Evolutionary conservation across 192 early-diverging fungal genomes (phyloP).

Genomic region (Dimargaris cristalligena): DNA sequence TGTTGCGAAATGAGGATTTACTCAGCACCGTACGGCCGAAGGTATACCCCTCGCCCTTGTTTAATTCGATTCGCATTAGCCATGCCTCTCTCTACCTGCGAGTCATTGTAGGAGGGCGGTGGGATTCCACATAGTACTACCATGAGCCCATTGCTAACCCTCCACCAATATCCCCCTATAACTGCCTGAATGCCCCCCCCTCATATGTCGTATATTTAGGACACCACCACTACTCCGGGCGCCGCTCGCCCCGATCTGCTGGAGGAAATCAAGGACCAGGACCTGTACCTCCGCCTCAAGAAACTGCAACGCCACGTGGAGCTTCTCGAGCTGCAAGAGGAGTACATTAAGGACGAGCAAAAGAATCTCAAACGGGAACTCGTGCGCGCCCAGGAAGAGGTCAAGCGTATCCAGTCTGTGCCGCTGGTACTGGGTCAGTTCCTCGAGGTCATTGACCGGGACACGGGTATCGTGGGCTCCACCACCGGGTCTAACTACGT

Average conservation of each 20-base stretch:
- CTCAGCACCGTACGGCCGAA: too few species aligned
- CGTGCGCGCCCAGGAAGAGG: slow-evolving; percentile 88
- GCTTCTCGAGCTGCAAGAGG: slow-evolving; percentile 91
- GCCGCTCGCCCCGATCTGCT: slow-evolving; percentile 23
- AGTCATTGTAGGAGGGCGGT: background rate
- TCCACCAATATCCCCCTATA: background rate
- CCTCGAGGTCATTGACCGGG: slow-evolving; percentile 89
- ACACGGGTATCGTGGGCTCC: slow-evolving; percentile 87
- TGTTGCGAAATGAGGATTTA: background rate
- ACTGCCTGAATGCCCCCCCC: background rate
- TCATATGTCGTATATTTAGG: background rate
- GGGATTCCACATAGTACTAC: background rate
- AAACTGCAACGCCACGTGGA: slow-evolving; percentile 89
- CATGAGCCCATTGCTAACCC: background rate
- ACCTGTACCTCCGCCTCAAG: slow-evolving; percentile 87
- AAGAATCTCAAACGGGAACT: slow-evolving; percentile 92
- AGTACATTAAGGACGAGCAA: slow-evolving; percentile 99
- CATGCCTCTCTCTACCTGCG: background rate
- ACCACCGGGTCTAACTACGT: slow-evolving; percentile 86
- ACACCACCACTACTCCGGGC: background rate
- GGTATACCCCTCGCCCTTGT: background rate
- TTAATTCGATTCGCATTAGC: background rate
- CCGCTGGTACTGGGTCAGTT: slow-evolving; percentile 99
- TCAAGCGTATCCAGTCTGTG: slow-evolving; percentile 95
- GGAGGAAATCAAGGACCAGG: slow-evolving; percentile 55